phyloP scores from a whole-genome alignment of 495 filamentous ascomycete genomes.

The Immersiella caudata region DNA sequence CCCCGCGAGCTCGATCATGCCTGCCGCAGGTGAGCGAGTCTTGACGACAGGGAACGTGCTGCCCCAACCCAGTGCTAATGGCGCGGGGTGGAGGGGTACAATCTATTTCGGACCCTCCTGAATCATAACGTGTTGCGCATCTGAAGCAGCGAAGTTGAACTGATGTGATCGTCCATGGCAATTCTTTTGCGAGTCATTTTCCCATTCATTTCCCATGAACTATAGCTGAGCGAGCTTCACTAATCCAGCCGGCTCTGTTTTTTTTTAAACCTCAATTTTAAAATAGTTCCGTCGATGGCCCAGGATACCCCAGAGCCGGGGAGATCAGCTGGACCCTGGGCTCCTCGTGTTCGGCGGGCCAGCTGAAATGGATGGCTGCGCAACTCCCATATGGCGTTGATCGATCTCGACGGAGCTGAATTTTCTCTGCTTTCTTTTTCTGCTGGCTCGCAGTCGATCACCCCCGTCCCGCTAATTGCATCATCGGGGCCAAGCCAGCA shows the following conservation, averaged over 20 bases:
- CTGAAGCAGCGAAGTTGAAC: neutral
- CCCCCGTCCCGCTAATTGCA: neutral
- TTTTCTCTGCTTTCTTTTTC: constrained; percentile 17
- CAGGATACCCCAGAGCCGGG: constrained; percentile 4
- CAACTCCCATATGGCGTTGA: neutral
- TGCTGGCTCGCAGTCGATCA: constrained; percentile 8
- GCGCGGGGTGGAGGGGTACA: neutral
- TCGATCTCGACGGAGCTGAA: constrained; percentile 9
- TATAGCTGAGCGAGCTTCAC: neutral
- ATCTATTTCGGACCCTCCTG: constrained; percentile 23
- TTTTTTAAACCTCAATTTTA: neutral
- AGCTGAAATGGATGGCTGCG: neutral
- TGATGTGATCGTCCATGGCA: neutral
- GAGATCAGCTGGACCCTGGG: neutral
- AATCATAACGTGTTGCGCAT: constrained; percentile 23
- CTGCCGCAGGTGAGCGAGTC: neutral
- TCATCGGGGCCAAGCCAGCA: neutral
- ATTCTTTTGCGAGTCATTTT: neutral
- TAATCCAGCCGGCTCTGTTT: neutral
- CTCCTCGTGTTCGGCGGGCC: neutral
- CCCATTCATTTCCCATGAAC: neutral
- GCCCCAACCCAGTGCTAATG: constrained; percentile 15
- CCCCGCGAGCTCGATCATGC: neutral
- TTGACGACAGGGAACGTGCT: neutral
- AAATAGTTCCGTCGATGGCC: neutral